Evolutionary conservation across 345 rosid genomes (phyloP), one percentile per base, ranked within the genome.

Genomic region (Boechera stricta): DNA sequence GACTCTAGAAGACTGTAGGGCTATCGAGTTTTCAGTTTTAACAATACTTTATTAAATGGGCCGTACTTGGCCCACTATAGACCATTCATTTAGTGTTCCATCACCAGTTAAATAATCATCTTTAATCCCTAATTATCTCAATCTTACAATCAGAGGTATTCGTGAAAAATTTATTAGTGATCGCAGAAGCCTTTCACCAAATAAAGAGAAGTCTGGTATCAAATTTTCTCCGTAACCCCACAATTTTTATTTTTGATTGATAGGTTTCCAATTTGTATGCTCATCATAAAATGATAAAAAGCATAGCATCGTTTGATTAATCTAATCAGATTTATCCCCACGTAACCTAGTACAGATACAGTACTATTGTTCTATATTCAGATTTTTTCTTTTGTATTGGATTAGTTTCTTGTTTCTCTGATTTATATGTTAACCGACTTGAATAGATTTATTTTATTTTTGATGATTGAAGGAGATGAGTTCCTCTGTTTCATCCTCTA

Each of bases 11-110:
- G 24, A 21, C 24, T 21, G 24, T 21, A 21, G 24, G 24, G 24
- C 24, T 21, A 21, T 21, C 24, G 24, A 21, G 24, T 21, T 21
- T 21, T 21, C 24, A 21, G 24, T 21, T 21, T 21, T 21, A 21
- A 21, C 24, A 21, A 21, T 21, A 21, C 24, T 21, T 21, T 71
- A 47, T 28, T 8, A 58, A 58, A 60, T 73, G 77, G 77, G 69
- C 77, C 64, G 16, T 73, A 64, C 2, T 33, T 54, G 55, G 55
- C 56, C 77, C 77, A 73, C 3, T 73, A 7, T 21, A 21, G 24
- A 21, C 24, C 24, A 21, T 21, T 21, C 21, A 21, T 21, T 21
- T 21, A 21, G 21, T 21, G 21, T 21, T 0, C 1, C 24, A 21
- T 21, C 24, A 21, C 36, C 26, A 21, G 38, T 24, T 1, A 45